Conservation (phyloP, 345 rosid genomes). For the sweet orange (Citrus sinensis) region DNA sequence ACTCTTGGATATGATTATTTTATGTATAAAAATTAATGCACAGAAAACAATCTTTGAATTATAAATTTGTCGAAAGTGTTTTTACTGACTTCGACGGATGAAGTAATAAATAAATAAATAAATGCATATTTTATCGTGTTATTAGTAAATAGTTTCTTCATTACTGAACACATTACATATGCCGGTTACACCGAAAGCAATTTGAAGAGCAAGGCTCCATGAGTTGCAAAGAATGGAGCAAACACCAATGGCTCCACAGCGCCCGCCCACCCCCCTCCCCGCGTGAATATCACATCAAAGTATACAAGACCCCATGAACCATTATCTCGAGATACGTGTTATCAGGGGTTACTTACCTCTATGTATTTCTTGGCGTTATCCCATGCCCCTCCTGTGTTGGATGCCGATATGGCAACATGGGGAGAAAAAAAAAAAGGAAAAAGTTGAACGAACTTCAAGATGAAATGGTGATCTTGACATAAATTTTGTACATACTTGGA, state of each 20-base stretch:
- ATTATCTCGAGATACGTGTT: no score
- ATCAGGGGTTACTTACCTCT: constrained; percentile 33
- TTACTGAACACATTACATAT: neutral
- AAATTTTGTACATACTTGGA: constrained; percentile 32
- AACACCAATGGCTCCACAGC: constrained; percentile 65
- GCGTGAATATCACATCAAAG: constrained; percentile 12
- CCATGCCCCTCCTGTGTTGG: constrained; percentile 78
- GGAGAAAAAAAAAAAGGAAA: no score
- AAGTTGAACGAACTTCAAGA: neutral
- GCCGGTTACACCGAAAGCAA: constrained; percentile 18
- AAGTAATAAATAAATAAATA: no score
- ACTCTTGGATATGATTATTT: no score
- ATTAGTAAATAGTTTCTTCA: no score
- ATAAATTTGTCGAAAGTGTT: no score
- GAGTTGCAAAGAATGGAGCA: constrained; percentile 72
- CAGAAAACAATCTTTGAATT: no score
- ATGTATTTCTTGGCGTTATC: constrained; percentile 73
- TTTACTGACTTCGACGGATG: no score
- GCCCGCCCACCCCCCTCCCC: constrained; percentile 26
- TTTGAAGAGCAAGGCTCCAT: constrained; percentile 61
- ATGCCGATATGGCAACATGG: constrained; percentile 70
- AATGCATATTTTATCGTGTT: no score
- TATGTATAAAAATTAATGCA: no score
- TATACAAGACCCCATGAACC: no score
- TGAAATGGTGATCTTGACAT: neutral